phyloP scores from a whole-genome alignment of 2,329 filamentous ascomycete genomes.

The Trichoderma breve region DNA sequence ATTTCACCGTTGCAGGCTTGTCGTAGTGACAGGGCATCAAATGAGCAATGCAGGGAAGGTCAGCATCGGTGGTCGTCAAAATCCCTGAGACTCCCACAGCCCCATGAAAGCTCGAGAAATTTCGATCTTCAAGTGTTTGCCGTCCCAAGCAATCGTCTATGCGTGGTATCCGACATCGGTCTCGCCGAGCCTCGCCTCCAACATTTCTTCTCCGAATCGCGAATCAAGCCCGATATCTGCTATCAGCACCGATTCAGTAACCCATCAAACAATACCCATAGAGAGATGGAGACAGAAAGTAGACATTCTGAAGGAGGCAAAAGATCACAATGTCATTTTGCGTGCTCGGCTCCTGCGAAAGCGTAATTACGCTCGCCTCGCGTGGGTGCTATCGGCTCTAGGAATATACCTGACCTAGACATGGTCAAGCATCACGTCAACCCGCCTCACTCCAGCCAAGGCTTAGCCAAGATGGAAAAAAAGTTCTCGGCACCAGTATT shows the following conservation, averaged over 20 bases:
- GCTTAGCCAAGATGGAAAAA: not conserved
- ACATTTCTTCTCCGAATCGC: not conserved
- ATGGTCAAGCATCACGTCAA: not conserved
- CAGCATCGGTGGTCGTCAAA: not conserved
- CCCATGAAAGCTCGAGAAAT: not conserved
- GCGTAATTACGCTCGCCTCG: not conserved
- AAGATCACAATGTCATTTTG: not conserved
- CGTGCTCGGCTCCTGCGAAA: not conserved
- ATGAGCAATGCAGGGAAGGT: not conserved
- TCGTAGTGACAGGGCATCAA: not conserved
- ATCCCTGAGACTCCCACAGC: not conserved
- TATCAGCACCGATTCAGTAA: not conserved
- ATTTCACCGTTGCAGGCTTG: not conserved
- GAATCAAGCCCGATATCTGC: not conserved
- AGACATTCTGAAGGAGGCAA: not conserved
- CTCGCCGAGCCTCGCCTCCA: not conserved
- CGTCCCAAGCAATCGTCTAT: not conserved
- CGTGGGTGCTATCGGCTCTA: not conserved
- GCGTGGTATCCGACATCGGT: not conserved
- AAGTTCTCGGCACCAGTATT: not conserved
- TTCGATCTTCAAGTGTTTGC: not conserved
- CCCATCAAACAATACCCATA: not conserved
- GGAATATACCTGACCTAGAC: not conserved
- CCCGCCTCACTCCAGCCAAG: not conserved
- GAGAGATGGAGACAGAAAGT: not conserved